Percentiles rank a stretch among this genome's conserved stretches.
Evolutionary conservation across 2,329 filamentous ascomycete genomes (phyloP).

Genomic region (Aspergillus ustus): DNA sequence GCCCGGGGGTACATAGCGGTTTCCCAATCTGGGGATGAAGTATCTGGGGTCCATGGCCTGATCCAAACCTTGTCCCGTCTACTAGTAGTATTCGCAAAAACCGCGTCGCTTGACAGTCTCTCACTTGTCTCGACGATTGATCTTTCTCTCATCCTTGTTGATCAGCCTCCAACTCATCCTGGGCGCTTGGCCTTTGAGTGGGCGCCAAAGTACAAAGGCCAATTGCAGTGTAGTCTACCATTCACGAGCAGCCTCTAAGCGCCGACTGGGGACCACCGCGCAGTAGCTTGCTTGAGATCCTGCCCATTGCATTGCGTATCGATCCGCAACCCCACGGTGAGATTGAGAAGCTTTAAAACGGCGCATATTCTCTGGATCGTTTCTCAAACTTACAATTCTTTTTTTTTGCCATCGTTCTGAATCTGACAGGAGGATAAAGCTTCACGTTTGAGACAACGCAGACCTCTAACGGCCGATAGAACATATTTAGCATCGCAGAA

Average conservation of each 20-base stretch:
- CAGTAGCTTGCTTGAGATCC: conserved; percentile 15
- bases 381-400: neutral
- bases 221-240: conserved; percentile 14
- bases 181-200: conserved; percentile 1
- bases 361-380: neutral
- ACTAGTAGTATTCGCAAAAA: too few species aligned
- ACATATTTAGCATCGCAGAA: neutral
- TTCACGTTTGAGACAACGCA: too few species aligned
- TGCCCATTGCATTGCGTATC: conserved; percentile 2
- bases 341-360: conserved; percentile 10
- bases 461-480: too few species aligned
- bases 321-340: conserved; percentile 4
- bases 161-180: neutral
- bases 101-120: too few species aligned
- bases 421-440: too few species aligned
- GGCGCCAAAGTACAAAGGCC: conserved; percentile 12
- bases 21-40: too few species aligned
- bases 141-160: too few species aligned
- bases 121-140: too few species aligned
- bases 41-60: too few species aligned
- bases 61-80: too few species aligned
- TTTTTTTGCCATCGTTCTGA: neutral
- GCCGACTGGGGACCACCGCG: conserved; percentile 20
- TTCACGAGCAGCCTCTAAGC: conserved; percentile 20
- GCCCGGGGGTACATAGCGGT: too few species aligned